These are phyloP conservation scores for Talaromyces sp. DNA, from an alignment of 2,329 filamentous ascomycete species.

Conservation along the genomic window DNA sequence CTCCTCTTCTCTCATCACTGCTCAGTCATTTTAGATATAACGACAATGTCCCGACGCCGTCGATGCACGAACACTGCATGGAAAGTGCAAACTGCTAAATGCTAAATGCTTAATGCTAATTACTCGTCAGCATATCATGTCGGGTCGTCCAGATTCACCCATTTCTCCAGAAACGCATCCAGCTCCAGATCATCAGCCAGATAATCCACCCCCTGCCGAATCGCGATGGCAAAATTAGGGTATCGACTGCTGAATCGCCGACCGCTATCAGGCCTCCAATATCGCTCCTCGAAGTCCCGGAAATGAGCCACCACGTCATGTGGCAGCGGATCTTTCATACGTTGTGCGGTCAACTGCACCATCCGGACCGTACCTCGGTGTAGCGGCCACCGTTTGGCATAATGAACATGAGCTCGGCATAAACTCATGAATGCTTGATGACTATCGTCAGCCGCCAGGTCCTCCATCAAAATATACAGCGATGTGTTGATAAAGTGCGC, in stretches of 20 bases:
- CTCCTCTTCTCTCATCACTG: no score
- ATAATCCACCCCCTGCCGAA: constrained; percentile 1
- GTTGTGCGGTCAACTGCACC: constrained; percentile 27
- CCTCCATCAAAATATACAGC: constrained; percentile 28
- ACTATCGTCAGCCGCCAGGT: constrained; percentile 23
- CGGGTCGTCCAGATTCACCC: constrained; percentile 20
- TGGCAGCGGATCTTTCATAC: constrained; percentile 25
- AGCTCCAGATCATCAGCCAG: constrained; percentile 21
- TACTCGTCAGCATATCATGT: no score
- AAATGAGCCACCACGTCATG: constrained; percentile 26
- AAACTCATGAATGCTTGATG: constrained; percentile 28
- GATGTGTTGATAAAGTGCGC: constrained; percentile 28
- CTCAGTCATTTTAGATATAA: no score
- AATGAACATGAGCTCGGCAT: constrained; percentile 25
- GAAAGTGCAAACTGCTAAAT: no score
- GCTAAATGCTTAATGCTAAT: no score
- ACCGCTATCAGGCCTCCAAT: constrained; percentile 21
- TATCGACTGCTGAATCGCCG: constrained; percentile 28
- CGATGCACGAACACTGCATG: no score
- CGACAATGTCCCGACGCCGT: no score
- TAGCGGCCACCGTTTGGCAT: constrained; percentile 27
- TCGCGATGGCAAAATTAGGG: constrained; percentile 19
- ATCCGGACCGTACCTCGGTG: constrained; percentile 28
- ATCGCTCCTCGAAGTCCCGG: constrained; percentile 22
- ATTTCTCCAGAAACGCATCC: constrained; percentile 31